Evolutionary conservation across 2,329 filamentous ascomycete genomes (phyloP).

Genomic region (Aspergillus floridensis): DNA sequence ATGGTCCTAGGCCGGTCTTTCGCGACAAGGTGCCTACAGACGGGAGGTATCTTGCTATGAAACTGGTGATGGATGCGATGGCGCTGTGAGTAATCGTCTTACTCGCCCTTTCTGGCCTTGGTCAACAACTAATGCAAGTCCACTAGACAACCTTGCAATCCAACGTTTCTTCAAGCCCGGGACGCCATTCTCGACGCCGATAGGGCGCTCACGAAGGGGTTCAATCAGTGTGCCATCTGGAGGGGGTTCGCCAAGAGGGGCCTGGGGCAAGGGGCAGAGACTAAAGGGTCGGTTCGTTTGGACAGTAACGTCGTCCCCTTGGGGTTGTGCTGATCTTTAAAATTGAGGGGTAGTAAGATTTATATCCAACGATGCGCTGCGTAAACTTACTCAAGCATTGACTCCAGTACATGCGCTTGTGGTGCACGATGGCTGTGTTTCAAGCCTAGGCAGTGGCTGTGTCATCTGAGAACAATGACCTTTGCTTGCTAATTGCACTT

Average conservation of each 20-base stretch:
- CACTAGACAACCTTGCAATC: constrained; percentile 16
- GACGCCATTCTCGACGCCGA: constrained; percentile 17
- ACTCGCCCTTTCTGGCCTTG: too few relatives aligned
- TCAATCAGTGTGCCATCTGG: constrained; percentile 16
- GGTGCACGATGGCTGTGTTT: too few relatives aligned
- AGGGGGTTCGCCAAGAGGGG: constrained; percentile 16
- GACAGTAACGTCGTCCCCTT: neutral
- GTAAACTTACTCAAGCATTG: too few relatives aligned
- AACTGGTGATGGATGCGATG: constrained; percentile 15
- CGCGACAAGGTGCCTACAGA: constrained; percentile 13
- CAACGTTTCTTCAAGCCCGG: constrained; percentile 14
- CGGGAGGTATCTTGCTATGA: constrained; percentile 19
- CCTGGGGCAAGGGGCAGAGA: constrained; percentile 9
- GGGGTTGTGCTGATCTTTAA: neutral
- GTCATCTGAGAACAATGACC: too few relatives aligned
- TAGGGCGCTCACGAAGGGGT: constrained; percentile 10
- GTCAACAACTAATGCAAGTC: neutral
- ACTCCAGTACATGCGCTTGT: too few relatives aligned
- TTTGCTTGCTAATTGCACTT: too few relatives aligned
- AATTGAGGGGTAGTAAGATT: too few relatives aligned
- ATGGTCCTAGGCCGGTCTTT: constrained; percentile 5
- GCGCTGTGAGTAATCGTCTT: constrained; percentile 10
- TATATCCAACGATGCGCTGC: too few relatives aligned
- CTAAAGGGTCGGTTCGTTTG: neutral
- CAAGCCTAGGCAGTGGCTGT: too few relatives aligned